Evolutionary conservation across 1,284 basidiomycete species (phyloP).

Genomic region (Thecaphora frezii): DNA sequence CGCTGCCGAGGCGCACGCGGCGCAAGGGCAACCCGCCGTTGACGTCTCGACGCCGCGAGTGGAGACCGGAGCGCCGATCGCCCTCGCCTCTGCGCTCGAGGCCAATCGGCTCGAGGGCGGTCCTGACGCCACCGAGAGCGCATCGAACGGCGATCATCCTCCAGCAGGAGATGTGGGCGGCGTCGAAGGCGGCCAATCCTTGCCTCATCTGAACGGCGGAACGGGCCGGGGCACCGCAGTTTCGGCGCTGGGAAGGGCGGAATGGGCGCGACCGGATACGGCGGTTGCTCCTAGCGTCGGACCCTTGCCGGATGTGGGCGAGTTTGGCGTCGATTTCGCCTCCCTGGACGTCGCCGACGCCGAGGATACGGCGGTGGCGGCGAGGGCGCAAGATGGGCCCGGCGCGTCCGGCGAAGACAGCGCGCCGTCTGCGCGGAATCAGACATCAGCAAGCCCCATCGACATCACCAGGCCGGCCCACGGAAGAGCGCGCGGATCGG

Average conservation of each 20-base stretch:
- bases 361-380: slow-evolving; percentile 2
- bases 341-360: not conserved
- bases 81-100: not conserved
- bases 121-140: not conserved
- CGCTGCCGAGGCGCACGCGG: slow-evolving; percentile 22
- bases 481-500: not conserved
- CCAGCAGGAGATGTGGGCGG: too few relatives aligned
- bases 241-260: slow-evolving; percentile 21
- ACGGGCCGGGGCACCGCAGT: slow-evolving; percentile 18
- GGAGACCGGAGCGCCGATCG: slow-evolving; percentile 31
- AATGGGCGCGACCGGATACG: slow-evolving; percentile 40
- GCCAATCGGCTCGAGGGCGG: not conserved
- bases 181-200: too few relatives aligned
- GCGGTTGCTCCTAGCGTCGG: slow-evolving; percentile 29
- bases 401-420: slow-evolving; percentile 1
- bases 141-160: too few relatives aligned
- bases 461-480: not conserved
- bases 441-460: not conserved
- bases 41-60: slow-evolving; percentile 32
- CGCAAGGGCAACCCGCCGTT: slow-evolving; percentile 29
- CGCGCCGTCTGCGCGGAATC: not conserved
- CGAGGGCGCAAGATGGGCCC: too few relatives aligned
- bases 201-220: too few relatives aligned
- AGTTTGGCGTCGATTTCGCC: not conserved
- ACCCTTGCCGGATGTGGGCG: slow-evolving; percentile 11